These are phyloP conservation scores for Coemansia javaensis DNA, from an alignment of 192 early-diverging fungal genomes.

Conservation along the genomic window DNA sequence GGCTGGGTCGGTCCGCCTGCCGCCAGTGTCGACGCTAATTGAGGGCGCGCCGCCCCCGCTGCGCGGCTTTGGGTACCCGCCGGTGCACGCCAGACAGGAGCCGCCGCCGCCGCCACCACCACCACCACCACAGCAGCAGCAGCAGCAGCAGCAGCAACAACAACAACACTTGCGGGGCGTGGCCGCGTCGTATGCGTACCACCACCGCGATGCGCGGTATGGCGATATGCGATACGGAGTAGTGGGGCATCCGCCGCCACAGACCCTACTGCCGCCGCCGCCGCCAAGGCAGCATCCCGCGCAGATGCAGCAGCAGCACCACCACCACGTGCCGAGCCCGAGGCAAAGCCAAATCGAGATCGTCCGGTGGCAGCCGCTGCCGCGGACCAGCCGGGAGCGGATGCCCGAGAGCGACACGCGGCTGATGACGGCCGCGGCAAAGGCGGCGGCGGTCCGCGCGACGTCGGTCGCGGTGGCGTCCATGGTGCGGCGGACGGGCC, in stretches of 20 bases:
- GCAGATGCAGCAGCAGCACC: background rate
- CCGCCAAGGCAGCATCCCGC: background rate
- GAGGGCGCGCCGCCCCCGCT: conserved; percentile 1
- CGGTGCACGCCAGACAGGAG: background rate
- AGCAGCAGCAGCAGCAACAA: no score
- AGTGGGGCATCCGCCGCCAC: no score
- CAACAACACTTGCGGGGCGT: no score
- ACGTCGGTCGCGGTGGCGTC: conserved; percentile 24
- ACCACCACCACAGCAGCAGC: background rate
- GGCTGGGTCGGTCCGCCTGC: conserved; percentile 11
- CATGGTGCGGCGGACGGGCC: conserved; percentile 26
- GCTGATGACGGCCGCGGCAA: conserved; percentile 42
- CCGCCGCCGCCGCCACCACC: background rate
- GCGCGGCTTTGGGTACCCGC: background rate
- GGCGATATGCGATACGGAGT: no score
- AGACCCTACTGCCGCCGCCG: background rate
- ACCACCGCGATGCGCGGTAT: no score
- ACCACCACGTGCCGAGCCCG: no score
- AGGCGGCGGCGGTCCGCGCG: conserved; percentile 39
- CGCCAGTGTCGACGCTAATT: conserved; percentile 39
- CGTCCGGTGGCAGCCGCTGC: conserved; percentile 15
- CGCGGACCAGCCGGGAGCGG: conserved; percentile 31
- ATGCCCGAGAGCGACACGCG: conserved; percentile 21
- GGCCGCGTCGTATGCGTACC: no score
- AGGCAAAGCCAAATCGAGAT: background rate